A percentile compares a stretch with the other conserved stretches of the same genome.
Conservation (phyloP, 495 filamentous ascomycete species). For the Penicillium daleae region DNA sequence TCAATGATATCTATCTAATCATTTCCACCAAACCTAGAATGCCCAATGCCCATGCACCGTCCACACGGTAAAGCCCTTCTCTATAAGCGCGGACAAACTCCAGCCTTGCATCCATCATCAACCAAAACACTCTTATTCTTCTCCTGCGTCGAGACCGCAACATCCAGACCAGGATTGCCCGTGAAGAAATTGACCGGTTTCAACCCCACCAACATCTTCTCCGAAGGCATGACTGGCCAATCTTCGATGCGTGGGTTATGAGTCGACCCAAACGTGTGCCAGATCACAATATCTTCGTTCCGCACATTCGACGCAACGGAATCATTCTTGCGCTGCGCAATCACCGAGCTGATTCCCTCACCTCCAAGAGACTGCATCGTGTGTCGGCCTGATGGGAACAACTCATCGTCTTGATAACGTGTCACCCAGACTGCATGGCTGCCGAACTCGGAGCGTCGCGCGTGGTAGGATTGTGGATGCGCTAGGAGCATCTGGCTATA, state of each 20-base stretch:
- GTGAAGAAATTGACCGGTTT: slow-evolving; percentile 77
- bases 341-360: slow-evolving; percentile 33
- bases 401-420: slow-evolving; percentile 71
- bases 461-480: slow-evolving; percentile 68
- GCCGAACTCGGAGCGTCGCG: slow-evolving; percentile 75
- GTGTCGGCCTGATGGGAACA: slow-evolving; percentile 78
- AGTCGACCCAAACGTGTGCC: slow-evolving; percentile 62
- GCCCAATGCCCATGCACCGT: background rate
- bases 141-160: slow-evolving; percentile 36
- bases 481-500: slow-evolving; percentile 81
- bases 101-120: background rate
- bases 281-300: slow-evolving; percentile 53
- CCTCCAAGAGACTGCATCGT: slow-evolving; percentile 81
- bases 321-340: slow-evolving; percentile 14
- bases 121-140: slow-evolving; percentile 38
- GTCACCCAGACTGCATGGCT: slow-evolving; percentile 82
- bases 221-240: slow-evolving; percentile 65
- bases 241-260: slow-evolving; percentile 64
- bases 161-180: slow-evolving; percentile 61
- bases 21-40: too few relatives aligned
- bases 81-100: slow-evolving; percentile 3
- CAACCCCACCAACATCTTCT: slow-evolving; percentile 53
- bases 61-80: background rate
- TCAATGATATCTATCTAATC: background rate
- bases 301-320: slow-evolving; percentile 41